A percentile compares a stretch with the other conserved stretches of the same genome.
phyloP scores from a whole-genome alignment of 345 rosid genomes.

The Populus simonii region DNA sequence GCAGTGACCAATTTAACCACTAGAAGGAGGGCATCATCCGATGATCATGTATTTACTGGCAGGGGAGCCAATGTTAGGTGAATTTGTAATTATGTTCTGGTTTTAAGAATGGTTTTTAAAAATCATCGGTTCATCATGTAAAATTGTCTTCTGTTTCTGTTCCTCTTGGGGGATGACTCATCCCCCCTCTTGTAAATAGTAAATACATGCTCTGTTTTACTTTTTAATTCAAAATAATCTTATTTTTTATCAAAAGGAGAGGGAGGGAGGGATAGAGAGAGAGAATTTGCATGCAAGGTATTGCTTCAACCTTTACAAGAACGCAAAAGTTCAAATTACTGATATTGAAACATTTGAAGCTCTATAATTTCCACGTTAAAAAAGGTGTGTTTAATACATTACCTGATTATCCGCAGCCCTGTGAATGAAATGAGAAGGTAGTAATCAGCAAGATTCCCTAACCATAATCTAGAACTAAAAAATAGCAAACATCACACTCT shows the following conservation, averaged over 20 bases:
- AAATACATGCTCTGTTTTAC: too few relatives aligned
- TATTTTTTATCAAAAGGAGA: too few relatives aligned
- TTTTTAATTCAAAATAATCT: too few relatives aligned
- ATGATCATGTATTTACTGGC: not conserved
- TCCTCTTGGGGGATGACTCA: too few relatives aligned
- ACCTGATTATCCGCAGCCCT: conserved; percentile 98
- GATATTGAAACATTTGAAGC: not conserved
- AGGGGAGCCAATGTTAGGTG: not conserved
- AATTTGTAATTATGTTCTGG: not conserved
- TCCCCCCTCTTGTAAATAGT: too few relatives aligned
- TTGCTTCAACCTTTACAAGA: not conserved
- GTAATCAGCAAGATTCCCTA: conserved; percentile 14
- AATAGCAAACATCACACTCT: not conserved
- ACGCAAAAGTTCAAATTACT: not conserved
- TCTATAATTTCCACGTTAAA: too few relatives aligned
- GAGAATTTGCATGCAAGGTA: too few relatives aligned
- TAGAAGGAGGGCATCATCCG: not conserved
- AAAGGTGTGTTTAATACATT: not conserved
- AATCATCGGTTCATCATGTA: too few relatives aligned
- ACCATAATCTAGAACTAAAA: not conserved
- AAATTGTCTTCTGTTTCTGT: too few relatives aligned
- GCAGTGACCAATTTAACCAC: too few relatives aligned
- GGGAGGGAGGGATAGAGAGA: too few relatives aligned
- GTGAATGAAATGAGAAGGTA: conserved; percentile 29
- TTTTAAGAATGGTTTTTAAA: not conserved